phyloP scores from a whole-genome alignment of 768 basidiomycete genomes.

The Collybiopsis confluens region DNA sequence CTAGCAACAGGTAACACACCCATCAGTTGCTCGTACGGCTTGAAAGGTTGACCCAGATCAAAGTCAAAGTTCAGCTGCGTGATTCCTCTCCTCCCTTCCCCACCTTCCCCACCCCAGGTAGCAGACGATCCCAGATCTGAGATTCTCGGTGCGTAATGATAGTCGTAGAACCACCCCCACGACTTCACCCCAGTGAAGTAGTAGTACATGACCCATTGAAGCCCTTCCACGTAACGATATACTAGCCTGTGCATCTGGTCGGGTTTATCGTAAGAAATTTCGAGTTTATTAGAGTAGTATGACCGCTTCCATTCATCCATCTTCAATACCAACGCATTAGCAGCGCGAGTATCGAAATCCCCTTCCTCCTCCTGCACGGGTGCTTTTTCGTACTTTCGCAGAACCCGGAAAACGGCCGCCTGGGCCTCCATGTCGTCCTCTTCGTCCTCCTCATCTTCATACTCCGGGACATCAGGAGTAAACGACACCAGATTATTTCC shows the following conservation, averaged over 20 bases:
- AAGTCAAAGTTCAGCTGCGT: conserved; percentile 84
- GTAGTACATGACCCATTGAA: conserved; percentile 99
- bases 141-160: conserved; percentile 96
- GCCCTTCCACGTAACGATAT: conserved; percentile 84
- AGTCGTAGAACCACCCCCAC: conserved; percentile 99
- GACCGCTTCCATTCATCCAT: conserved; percentile 89
- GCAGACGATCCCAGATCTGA: conserved; percentile 55
- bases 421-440: conserved; percentile 69
- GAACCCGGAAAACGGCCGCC: conserved; percentile 74
- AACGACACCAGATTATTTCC: conserved; percentile 70
- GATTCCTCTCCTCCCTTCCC: conserved; percentile 32
- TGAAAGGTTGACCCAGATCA: conserved; percentile 84
- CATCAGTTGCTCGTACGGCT: conserved; percentile 95
- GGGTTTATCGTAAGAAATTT: conserved; percentile 69
- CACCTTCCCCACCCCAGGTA: neutral
- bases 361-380: conserved; percentile 70
- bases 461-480: conserved; percentile 50
- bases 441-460: conserved; percentile 48
- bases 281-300: conserved; percentile 92
- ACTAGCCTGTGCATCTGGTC: conserved; percentile 66
- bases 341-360: conserved; percentile 76
- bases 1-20: conserved; percentile 93
- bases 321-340: conserved; percentile 69
- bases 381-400: conserved; percentile 86
- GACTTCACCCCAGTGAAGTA: conserved; percentile 97